Conservation (phyloP, 2,329 filamentous ascomycete genomes). For the Hypoxylon sp. region DNA sequence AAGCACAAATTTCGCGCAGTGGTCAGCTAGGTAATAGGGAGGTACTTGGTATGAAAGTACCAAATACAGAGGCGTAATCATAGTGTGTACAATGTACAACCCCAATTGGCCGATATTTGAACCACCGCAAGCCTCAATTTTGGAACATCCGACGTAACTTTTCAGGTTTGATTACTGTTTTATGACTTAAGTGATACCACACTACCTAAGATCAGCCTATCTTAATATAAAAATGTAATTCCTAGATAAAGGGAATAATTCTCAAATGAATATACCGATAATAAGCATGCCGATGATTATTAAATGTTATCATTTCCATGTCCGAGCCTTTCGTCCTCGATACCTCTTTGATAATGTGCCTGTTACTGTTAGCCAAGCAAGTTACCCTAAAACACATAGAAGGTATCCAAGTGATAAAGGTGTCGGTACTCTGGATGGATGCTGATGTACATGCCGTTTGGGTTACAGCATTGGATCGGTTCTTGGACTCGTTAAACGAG, state of each 20-base stretch:
- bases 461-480: conserved; percentile 5
- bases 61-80: too few species aligned
- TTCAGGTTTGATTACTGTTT: too few species aligned
- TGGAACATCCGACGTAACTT: too few species aligned
- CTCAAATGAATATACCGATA: neutral
- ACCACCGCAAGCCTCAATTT: too few species aligned
- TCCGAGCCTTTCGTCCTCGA: neutral
- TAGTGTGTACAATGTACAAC: too few species aligned
- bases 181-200: too few species aligned
- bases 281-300: neutral
- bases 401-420: neutral
- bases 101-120: too few species aligned
- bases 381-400: neutral
- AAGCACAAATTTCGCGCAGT: too few species aligned
- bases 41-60: too few species aligned
- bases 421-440: neutral
- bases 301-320: neutral
- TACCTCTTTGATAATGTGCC: neutral
- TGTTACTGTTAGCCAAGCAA: neutral
- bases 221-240: neutral
- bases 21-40: too few species aligned
- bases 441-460: conserved; percentile 5
- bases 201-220: too few species aligned
- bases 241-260: neutral
- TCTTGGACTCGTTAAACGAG: conserved; percentile 4